phyloP scores from a whole-genome alignment of 805 yeast species.

The Debaryomyces maramus region DNA sequence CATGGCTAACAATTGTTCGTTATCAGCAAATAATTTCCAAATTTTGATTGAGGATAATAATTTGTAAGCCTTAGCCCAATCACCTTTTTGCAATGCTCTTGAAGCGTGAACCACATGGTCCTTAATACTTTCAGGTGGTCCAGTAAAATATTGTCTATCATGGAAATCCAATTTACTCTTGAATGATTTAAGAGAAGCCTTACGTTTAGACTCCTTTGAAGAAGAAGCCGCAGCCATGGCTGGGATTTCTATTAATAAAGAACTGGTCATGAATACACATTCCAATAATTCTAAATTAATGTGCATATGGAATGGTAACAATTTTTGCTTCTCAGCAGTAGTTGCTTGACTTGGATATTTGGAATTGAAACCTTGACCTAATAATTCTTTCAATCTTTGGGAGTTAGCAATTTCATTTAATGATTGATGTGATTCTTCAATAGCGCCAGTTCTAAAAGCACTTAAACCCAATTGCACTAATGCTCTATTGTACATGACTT shows the following conservation, averaged over 20 bases:
- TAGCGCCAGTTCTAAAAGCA: slow-evolving; percentile 88
- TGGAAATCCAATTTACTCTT: slow-evolving; percentile 88
- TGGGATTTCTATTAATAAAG: slow-evolving; percentile 89
- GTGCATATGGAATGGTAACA: slow-evolving; percentile 97
- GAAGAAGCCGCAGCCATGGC: slow-evolving; percentile 73
- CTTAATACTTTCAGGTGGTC: slow-evolving; percentile 96
- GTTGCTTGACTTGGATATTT: slow-evolving; percentile 61
- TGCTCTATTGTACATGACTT: slow-evolving; percentile 92
- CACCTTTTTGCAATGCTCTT: slow-evolving; percentile 80
- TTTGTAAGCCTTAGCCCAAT: slow-evolving; percentile 78
- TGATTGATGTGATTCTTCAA: slow-evolving; percentile 82
- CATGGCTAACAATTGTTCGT: slow-evolving; percentile 67
- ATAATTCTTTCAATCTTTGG: slow-evolving; percentile 81
- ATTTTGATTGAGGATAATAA: slow-evolving; percentile 75
- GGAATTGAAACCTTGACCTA: slow-evolving; percentile 83
- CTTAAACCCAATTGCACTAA: slow-evolving; percentile 93
- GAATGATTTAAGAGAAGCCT: slow-evolving; percentile 72
- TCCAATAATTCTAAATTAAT: slow-evolving; percentile 93
- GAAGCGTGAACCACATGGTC: slow-evolving; percentile 94
- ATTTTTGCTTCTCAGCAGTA: slow-evolving; percentile 69
- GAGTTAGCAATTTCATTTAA: slow-evolving; percentile 86
- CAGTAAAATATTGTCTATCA: slow-evolving; percentile 92
- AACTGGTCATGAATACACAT: slow-evolving; percentile 87
- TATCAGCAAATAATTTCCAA: slow-evolving; percentile 79
- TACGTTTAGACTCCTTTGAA: slow-evolving; percentile 60